Percentiles rank a stretch among this genome's conserved stretches.
These are phyloP conservation scores for Chalciporus sp. DNA, from an alignment of 1,284 basidiomycete species.

Conservation along the genomic window DNA sequence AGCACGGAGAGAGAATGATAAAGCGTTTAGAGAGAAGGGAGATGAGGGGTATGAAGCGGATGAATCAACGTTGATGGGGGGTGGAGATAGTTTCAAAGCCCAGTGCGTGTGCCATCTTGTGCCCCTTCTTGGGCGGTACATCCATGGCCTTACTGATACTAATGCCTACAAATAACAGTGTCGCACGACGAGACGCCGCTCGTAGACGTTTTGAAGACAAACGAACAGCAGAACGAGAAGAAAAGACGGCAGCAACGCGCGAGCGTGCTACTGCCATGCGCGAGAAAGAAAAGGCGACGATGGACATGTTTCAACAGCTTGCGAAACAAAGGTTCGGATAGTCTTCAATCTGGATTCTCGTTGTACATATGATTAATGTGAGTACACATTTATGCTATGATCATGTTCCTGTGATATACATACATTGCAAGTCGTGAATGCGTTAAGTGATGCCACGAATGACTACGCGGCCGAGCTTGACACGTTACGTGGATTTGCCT, in stretches of 20 bases:
- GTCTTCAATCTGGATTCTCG: slow-evolving; percentile 8
- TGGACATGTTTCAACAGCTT: slow-evolving; percentile 83
- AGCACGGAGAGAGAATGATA: slow-evolving; percentile 61
- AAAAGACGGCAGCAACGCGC: slow-evolving; percentile 45
- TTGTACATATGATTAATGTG: slow-evolving; percentile 6
- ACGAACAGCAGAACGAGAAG: slow-evolving; percentile 42
- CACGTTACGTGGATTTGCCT: not conserved
- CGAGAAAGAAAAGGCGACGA: slow-evolving; percentile 78
- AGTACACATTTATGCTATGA: slow-evolving; percentile 6
- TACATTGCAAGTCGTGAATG: not conserved
- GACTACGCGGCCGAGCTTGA: not conserved
- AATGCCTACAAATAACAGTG: slow-evolving; percentile 39
- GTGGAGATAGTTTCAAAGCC: slow-evolving; percentile 71
- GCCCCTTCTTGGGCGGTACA: not conserved
- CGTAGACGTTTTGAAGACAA: slow-evolving; percentile 58
- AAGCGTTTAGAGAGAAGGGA: slow-evolving; percentile 65
- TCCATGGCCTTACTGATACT: slow-evolving; percentile 4
- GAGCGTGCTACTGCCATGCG: slow-evolving; percentile 59
- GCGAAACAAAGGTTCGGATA: slow-evolving; percentile 75
- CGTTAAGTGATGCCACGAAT: too few species aligned
- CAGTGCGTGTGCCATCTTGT: slow-evolving; percentile 47
- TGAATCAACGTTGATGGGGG: slow-evolving; percentile 70
- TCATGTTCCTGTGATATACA: not conserved
- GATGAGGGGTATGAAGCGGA: slow-evolving; percentile 73
- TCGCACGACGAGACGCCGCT: slow-evolving; percentile 69